Evolutionary conservation across 2,329 filamentous ascomycete genomes (phyloP).

Genomic region (Ophiostoma sp.): DNA sequence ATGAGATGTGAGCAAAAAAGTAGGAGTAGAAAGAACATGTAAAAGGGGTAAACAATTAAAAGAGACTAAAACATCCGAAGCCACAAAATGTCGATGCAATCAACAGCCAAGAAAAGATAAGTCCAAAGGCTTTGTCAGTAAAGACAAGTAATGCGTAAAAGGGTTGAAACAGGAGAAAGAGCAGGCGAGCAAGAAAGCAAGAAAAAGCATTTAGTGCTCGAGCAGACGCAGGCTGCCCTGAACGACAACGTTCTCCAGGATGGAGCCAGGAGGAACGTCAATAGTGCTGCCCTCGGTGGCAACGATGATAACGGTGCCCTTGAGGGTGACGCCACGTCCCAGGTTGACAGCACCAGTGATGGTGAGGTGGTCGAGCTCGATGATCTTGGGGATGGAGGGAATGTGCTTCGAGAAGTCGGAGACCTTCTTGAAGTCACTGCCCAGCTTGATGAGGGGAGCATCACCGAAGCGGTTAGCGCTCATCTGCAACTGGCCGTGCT

Average conservation of each 20-base stretch:
- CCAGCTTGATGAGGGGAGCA: slow-evolving; percentile 96
- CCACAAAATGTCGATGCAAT: slow-evolving; percentile 4
- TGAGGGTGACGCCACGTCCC: slow-evolving; percentile 88
- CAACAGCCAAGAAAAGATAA: not conserved
- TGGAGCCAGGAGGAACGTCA: slow-evolving; percentile 91
- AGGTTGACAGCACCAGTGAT: slow-evolving; percentile 97
- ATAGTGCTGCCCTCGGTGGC: slow-evolving; percentile 97
- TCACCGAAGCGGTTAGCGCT: slow-evolving; percentile 95
- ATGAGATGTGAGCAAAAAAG: slow-evolving; percentile 9
- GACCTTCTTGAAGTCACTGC: slow-evolving; percentile 99
- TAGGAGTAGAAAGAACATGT: not conserved
- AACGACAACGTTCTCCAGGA: slow-evolving; percentile 97
- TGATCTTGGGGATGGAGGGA: slow-evolving; percentile 80
- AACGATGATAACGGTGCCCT: slow-evolving; percentile 98
- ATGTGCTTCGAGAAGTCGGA: slow-evolving; percentile 91
- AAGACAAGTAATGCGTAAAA: slow-evolving; percentile 11
- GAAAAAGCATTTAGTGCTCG: slow-evolving; percentile 50
- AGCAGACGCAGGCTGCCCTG: slow-evolving; percentile 83
- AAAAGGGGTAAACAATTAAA: slow-evolving; percentile 4
- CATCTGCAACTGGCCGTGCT: slow-evolving; percentile 97
- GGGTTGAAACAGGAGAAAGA: not conserved
- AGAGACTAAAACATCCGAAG: slow-evolving; percentile 12
- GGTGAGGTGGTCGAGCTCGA: slow-evolving; percentile 90
- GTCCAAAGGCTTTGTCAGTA: not conserved
- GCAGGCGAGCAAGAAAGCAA: not conserved